These are phyloP conservation scores for Otatea glauca DNA, from an alignment of 176 grass and related monocot species.

Conservation along the genomic window DNA sequence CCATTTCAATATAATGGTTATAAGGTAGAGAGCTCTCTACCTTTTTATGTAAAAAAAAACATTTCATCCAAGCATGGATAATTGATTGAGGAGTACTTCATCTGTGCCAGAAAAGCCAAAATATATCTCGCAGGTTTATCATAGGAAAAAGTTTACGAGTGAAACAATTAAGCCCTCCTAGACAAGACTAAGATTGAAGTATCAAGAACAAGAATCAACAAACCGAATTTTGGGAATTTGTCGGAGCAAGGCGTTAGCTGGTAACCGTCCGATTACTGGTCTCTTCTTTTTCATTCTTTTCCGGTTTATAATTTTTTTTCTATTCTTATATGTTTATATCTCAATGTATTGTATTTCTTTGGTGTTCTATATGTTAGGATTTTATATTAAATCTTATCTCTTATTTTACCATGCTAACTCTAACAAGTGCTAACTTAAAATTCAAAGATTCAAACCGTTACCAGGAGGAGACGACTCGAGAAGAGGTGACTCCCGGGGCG, in stretches of 20 bases:
- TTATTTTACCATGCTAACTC: too few species aligned
- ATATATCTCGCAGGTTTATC: not conserved
- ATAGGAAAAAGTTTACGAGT: not conserved
- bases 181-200: not conserved
- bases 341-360: not conserved
- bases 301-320: not conserved
- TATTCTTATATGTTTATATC: not conserved
- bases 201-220: not conserved
- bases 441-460: too few species aligned
- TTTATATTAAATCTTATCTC: too few species aligned
- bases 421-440: too few species aligned
- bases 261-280: too few species aligned
- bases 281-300: not conserved
- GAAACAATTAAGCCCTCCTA: not conserved
- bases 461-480: too few species aligned
- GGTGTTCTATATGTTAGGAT: too few species aligned
- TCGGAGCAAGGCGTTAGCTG: not conserved
- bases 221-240: not conserved
- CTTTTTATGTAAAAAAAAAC: too few species aligned
- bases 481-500: too few species aligned
- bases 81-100: not conserved
- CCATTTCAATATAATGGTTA: too few species aligned
- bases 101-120: not conserved
- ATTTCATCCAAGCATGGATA: too few species aligned
- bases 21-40: too few species aligned